Evolutionary conservation across 2,329 filamentous ascomycete genomes (phyloP).

Genomic region (Aspergillus eucalypticola): DNA sequence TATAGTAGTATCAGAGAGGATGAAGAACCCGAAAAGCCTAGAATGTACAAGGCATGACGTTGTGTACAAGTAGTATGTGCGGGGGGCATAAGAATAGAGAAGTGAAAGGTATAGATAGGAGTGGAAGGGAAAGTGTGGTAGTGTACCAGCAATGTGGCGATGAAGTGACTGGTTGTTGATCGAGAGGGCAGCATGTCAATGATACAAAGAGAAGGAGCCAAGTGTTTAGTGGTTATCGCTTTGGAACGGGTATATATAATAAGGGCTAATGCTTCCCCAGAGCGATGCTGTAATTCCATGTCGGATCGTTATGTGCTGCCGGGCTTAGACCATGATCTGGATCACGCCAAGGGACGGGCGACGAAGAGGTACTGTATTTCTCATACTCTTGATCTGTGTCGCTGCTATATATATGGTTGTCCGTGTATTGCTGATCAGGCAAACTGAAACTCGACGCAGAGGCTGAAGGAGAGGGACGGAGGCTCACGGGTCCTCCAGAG

Average conservation of each 20-base stretch:
- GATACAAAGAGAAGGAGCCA: not conserved
- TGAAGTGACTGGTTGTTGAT: not conserved
- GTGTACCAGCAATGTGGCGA: not conserved
- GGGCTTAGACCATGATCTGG: conserved; percentile 14
- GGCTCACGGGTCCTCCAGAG: conserved; percentile 13
- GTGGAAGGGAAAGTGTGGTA: not conserved
- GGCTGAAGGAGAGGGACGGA: conserved; percentile 8
- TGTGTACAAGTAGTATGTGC: not conserved
- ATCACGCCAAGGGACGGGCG: conserved; percentile 12
- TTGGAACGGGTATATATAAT: not conserved
- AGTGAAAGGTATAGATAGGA: not conserved
- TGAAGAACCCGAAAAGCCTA: not conserved
- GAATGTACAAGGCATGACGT: not conserved
- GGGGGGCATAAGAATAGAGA: not conserved
- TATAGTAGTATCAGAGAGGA: not conserved
- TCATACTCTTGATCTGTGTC: conserved; percentile 21
- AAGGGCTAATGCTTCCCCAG: not conserved
- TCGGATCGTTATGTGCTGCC: conserved; percentile 15
- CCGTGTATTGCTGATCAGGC: conserved; percentile 3
- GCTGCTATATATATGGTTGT: conserved; percentile 13
- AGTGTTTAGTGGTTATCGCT: not conserved
- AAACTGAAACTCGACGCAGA: conserved; percentile 14
- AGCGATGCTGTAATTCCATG: conserved; percentile 19
- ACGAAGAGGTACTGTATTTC: conserved; percentile 7
- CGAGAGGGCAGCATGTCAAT: not conserved